phyloP scores from a whole-genome alignment of 1,284 basidiomycete genomes.

The Neotropicomus parvogracilis region DNA sequence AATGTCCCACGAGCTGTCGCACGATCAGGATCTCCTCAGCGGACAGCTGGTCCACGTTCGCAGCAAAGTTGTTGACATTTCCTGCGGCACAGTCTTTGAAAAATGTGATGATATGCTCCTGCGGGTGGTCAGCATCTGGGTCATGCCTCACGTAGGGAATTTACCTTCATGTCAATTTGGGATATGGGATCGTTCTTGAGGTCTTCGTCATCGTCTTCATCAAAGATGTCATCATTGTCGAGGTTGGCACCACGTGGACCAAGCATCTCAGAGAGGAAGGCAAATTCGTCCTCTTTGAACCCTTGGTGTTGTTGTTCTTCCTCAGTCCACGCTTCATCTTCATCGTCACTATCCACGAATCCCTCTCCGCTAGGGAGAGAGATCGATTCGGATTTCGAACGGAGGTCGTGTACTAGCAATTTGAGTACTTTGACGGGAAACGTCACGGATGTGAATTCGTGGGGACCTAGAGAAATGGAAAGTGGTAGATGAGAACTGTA shows the following conservation, averaged over 20 bases:
- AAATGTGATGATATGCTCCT: constrained; percentile 69
- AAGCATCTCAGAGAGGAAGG: constrained; percentile 66
- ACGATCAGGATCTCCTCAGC: constrained; percentile 70
- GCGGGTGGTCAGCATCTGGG: background rate
- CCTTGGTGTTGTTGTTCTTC: constrained; percentile 61
- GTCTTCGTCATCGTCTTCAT: constrained; percentile 79
- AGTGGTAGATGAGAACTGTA: constrained; percentile 13
- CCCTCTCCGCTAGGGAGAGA: constrained; percentile 54
- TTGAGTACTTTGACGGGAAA: constrained; percentile 94
- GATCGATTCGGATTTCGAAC: constrained; percentile 67
- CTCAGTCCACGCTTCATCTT: constrained; percentile 87
- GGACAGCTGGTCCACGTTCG: constrained; percentile 60
- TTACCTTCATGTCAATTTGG: constrained; percentile 83
- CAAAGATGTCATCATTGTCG: constrained; percentile 68
- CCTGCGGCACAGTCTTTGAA: constrained; percentile 65
- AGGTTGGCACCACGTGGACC: constrained; percentile 66
- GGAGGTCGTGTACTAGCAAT: constrained; percentile 80
- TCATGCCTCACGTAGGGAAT: constrained; percentile 16
- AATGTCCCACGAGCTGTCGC: constrained; percentile 47
- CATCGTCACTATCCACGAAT: constrained; percentile 74
- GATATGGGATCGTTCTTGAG: constrained; percentile 84
- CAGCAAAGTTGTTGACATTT: constrained; percentile 65
- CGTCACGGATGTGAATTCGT: constrained; percentile 79
- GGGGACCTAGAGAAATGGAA: constrained; percentile 55
- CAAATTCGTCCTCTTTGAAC: constrained; percentile 59